Conservation (phyloP, 257 asterid genomes). For the Orobanche coerulescens region DNA sequence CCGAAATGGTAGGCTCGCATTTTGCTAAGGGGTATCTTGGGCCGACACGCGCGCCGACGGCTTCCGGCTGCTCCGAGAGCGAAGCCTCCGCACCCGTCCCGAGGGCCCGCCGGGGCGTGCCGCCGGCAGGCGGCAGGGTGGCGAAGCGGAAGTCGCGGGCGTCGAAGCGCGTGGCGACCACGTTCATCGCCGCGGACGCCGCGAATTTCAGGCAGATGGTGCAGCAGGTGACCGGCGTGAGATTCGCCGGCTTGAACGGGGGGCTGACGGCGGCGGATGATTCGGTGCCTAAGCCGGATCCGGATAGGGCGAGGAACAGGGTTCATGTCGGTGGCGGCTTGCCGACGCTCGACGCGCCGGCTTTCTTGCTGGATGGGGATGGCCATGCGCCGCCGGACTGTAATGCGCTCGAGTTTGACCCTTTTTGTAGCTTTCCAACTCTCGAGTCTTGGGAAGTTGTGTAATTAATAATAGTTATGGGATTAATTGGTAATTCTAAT, state of each 20-base stretch:
- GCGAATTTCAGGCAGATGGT: conserved; percentile 88
- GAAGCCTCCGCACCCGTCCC: conserved; percentile 25
- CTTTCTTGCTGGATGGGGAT: conserved; percentile 34
- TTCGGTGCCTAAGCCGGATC: conserved; percentile 55
- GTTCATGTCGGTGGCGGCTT: conserved; percentile 26
- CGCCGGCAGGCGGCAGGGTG: conserved; percentile 57
- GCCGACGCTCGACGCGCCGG: conserved; percentile 57
- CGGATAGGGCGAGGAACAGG: conserved; percentile 34
- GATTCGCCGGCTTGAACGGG: conserved; percentile 33
- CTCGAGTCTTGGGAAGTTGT: conserved; percentile 76
- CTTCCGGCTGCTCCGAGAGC: conserved; percentile 59
- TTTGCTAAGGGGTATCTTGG: conserved; percentile 26
- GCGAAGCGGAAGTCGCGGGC: conserved; percentile 73
- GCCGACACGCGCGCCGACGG: conserved; percentile 36
- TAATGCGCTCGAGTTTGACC: conserved; percentile 42
- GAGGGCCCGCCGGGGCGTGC: conserved; percentile 28
- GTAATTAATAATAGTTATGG: conserved; percentile 22
- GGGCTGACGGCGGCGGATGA: conserved; percentile 25
- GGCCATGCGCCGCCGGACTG: conserved; percentile 19
- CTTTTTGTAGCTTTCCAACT: conserved; percentile 68
- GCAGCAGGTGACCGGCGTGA: conserved; percentile 85
- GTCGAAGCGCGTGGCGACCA: conserved; percentile 61
- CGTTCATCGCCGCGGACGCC: conserved; percentile 79
- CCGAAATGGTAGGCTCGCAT: conserved; percentile 32
- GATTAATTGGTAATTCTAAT: conserved; percentile 24